Conservation (phyloP, 2,329 filamentous ascomycete species). For the Penicillium janthinellum region DNA sequence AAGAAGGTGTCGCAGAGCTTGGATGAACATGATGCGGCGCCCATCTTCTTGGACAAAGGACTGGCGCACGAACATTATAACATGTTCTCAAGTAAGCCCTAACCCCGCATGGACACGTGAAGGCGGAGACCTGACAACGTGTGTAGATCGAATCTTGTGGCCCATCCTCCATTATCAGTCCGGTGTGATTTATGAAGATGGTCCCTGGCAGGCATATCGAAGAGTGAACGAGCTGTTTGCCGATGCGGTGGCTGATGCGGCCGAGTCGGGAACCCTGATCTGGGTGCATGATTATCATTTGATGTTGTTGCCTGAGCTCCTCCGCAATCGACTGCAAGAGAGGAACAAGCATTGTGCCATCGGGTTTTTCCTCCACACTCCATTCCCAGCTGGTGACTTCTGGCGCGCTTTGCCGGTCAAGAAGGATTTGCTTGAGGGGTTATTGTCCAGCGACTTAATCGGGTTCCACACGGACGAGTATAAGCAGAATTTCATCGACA, state of each 20-base stretch:
- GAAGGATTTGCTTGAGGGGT: constrained; percentile 76
- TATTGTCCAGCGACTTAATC: constrained; percentile 85
- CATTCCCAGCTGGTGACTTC: constrained; percentile 90
- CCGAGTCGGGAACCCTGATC: constrained; percentile 82
- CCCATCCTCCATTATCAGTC: constrained; percentile 96
- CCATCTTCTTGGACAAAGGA: constrained; percentile 84
- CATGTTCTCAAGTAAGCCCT: constrained; percentile 81
- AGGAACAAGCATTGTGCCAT: constrained; percentile 81
- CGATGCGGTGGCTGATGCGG: constrained; percentile 75
- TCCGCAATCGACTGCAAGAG: constrained; percentile 72
- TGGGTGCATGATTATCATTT: constrained; percentile 98
- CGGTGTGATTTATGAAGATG: constrained; percentile 90
- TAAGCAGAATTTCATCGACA: constrained; percentile 85
- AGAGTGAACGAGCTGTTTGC: constrained; percentile 89
- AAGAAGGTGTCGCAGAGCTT: constrained; percentile 69
- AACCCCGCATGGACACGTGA: neutral
- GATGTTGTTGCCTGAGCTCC: constrained; percentile 89
- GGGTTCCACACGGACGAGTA: constrained; percentile 99
- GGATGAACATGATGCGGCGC: constrained; percentile 77
- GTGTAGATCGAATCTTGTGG: constrained; percentile 86
- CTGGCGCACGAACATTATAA: constrained; percentile 93
- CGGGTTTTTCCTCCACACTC: constrained; percentile 93
- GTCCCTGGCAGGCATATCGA: constrained; percentile 82
- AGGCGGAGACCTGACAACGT: constrained; percentile 1
- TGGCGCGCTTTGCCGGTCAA: constrained; percentile 88